phyloP scores from a whole-genome alignment of 73 alveolate genomes.

The Paramecium primaurelia region DNA sequence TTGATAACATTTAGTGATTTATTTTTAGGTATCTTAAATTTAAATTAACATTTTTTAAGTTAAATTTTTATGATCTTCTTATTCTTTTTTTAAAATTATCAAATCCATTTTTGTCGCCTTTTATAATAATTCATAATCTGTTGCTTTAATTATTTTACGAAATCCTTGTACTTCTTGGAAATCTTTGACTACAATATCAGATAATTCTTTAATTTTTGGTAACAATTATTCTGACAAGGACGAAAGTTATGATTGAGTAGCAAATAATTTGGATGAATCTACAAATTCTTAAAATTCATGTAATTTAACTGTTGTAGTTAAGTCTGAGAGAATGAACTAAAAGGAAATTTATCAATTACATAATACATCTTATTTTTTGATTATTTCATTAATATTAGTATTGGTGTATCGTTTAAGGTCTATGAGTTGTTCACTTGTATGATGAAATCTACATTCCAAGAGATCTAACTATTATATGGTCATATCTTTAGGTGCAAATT shows the following conservation, averaged over 20 bases:
- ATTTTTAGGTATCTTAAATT: background rate
- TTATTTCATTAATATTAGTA: background rate
- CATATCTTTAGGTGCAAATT: background rate
- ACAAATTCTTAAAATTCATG: background rate
- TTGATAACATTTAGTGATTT: background rate
- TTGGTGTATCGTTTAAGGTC: background rate
- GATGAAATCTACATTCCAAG: background rate
- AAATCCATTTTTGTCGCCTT: background rate
- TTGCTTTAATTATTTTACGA: background rate
- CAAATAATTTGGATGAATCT: background rate
- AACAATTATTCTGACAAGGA: background rate
- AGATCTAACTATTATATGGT: background rate
- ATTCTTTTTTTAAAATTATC: background rate
- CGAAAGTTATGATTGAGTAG: background rate
- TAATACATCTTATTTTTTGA: background rate
- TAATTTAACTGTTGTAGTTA: background rate
- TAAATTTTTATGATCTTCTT: background rate
- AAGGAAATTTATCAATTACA: background rate
- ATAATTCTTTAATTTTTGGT: background rate
- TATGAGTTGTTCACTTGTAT: background rate
- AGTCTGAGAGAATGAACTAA: background rate
- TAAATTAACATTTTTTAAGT: background rate
- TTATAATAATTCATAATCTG: slow-evolving; percentile 1
- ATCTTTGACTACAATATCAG: background rate
- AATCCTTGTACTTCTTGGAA: background rate